Percentiles rank a stretch among this genome's conserved stretches.
Evolutionary conservation across 768 basidiomycete genomes (phyloP).

Genomic region (Mycena epipterygia): DNA sequence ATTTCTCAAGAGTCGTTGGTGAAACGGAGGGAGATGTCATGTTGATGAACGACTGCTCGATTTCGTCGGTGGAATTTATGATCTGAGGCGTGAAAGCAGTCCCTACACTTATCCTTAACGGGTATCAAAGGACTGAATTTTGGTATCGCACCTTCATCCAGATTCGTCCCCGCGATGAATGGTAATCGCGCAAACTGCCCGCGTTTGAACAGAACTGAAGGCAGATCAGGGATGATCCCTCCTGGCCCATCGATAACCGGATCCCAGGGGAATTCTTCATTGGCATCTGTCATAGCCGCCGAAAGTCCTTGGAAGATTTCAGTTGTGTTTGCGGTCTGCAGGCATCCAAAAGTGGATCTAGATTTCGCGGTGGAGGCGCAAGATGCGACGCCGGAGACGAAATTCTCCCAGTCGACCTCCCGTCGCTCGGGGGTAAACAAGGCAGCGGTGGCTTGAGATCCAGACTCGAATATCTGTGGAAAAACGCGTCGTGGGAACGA

Average conservation of each 20-base stretch:
- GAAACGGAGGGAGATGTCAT: conserved; percentile 44
- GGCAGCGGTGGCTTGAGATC: conserved; percentile 47
- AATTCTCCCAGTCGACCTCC: conserved; percentile 48
- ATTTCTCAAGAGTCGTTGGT: conserved; percentile 26
- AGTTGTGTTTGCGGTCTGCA: conserved; percentile 44
- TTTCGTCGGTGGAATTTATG: conserved; percentile 41
- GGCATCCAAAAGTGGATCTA: conserved; percentile 48
- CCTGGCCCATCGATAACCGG: conserved; percentile 57
- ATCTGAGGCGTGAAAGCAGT: conserved; percentile 45
- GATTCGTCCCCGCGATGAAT: conserved; percentile 58
- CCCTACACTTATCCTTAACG: conserved; percentile 38
- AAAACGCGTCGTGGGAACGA: background rate
- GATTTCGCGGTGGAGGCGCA: conserved; percentile 44
- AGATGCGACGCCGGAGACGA: conserved; percentile 44
- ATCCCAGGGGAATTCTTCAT: conserved; percentile 47
- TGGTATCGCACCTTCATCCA: conserved; percentile 57
- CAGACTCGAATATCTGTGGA: conserved; percentile 59
- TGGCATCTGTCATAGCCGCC: conserved; percentile 37
- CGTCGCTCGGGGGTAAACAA: conserved; percentile 45
- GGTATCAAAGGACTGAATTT: background rate
- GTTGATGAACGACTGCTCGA: conserved; percentile 38
- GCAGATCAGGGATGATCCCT: conserved; percentile 56
- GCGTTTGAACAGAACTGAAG: conserved; percentile 48
- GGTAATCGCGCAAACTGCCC: conserved; percentile 56
- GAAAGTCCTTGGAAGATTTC: conserved; percentile 47